phyloP scores from a whole-genome alignment of 345 rosid genomes.

The Limnanthes douglasii region DNA sequence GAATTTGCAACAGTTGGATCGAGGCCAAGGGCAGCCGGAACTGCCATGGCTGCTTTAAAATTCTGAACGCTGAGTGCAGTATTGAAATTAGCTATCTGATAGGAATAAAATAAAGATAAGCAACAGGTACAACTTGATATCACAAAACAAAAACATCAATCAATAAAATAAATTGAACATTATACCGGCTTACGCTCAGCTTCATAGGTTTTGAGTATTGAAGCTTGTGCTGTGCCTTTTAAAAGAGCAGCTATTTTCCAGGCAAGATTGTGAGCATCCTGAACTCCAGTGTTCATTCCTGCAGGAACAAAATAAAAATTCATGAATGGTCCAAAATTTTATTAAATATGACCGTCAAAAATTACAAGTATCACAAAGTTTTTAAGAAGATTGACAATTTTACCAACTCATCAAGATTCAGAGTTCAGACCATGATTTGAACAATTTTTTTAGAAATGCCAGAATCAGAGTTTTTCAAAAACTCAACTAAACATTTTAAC shows the following conservation, averaged over 20 bases:
- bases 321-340: too few species aligned
- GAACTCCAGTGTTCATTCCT: conserved; percentile 99
- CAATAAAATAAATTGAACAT: conserved; percentile 8
- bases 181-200: conserved; percentile 79
- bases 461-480: too few species aligned
- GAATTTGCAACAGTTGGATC: conserved; percentile 71
- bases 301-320: conserved; percentile 10
- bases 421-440: too few species aligned
- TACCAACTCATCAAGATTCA: too few species aligned
- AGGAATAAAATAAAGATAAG: conserved; percentile 7
- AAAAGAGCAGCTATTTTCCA: conserved; percentile 76
- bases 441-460: too few species aligned
- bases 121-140: too few species aligned
- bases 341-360: too few species aligned
- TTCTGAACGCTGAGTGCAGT: conserved; percentile 78
- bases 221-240: conserved; percentile 47
- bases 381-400: too few species aligned
- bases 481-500: too few species aligned
- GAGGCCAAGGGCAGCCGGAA: conserved; percentile 83
- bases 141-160: too few species aligned
- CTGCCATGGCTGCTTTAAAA: conserved; percentile 82
- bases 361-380: too few species aligned
- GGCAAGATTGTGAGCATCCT: conserved; percentile 94
- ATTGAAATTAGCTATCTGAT: conserved; percentile 66
- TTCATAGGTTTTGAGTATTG: conserved; percentile 64